Base-by-base conservation (phyloP, 2,329 filamentous ascomycete genomes). In the Aspergillus japonicus region DNA sequence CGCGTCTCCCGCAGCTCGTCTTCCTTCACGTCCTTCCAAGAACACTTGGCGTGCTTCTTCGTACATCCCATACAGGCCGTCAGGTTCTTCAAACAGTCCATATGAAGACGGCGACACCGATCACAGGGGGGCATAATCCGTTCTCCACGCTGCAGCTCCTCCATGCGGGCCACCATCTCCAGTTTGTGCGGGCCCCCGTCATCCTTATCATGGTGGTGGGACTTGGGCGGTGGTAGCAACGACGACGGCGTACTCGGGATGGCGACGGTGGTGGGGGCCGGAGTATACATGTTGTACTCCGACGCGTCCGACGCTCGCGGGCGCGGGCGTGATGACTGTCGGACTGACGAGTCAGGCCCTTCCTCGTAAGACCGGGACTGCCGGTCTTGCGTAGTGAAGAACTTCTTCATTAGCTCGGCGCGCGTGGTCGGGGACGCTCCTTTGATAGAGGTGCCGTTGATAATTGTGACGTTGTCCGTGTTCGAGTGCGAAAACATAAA, bases 51-150 rank as follows among this genome's bases (percentile, higher is more conserved):
- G 72, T 96, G 92, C 73, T 96, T 96, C 73, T 91, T 93, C 0
- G 92, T 96, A 74, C 92, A 96, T 23, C 91, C 91, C 74, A 89
- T 86, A 70, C 92, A 96, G 8, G 91, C 91, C 0, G 91, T 96
- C 44, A 95, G 80, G 63, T 96, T 90, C 76, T 96, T 96, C 51
- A 93, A 80, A 63, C 92, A 96, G 59, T 91, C 86, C 78, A 92
- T 90, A 64, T 90, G 87, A 16, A 96, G 80, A 31, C 92, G 83
- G 49, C 92, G 84, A 72, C 92, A 96, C 42, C 91, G 83, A 72
- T 96, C 92, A 71, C 92, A 96, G 0, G 91, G 90, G 10, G 92
- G 92, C n/a, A 86, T 76, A 52, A 96, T 90, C 5, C 85, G 80
- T 57, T 92, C 89, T 3, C 91, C 91, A 51, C 90, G 88, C 51